These are phyloP conservation scores for Kodamaea restingae DNA, from an alignment of 805 yeast genomes.

Conservation along the genomic window DNA sequence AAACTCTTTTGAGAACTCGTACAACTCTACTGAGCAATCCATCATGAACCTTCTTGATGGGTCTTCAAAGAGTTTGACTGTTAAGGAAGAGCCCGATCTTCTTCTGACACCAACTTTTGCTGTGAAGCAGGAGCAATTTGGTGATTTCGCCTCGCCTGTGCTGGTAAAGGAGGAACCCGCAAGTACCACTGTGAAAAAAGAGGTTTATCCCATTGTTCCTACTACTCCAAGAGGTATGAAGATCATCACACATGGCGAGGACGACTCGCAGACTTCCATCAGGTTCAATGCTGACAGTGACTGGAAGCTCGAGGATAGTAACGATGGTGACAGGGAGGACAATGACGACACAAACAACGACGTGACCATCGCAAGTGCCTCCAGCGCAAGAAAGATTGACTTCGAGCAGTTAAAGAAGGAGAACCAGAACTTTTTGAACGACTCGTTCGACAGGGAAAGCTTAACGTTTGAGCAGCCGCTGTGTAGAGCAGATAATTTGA, in stretches of 20 bases:
- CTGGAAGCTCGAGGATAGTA: constrained; percentile 37
- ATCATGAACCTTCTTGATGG: constrained; percentile 32
- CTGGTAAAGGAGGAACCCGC: constrained; percentile 1
- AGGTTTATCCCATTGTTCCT: constrained; percentile 6
- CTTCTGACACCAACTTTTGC: background rate
- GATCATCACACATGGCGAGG: constrained; percentile 7
- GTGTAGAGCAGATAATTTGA: no score
- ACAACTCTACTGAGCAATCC: constrained; percentile 37
- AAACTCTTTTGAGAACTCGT: constrained; percentile 33
- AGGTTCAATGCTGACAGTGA: constrained; percentile 31
- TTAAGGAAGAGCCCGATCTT: constrained; percentile 1
- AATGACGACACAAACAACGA: constrained; percentile 25
- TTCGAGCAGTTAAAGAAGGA: constrained; percentile 11
- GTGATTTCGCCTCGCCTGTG: background rate
- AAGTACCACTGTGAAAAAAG: constrained; percentile 1
- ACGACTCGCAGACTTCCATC: constrained; percentile 16
- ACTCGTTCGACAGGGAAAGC: constrained; percentile 6
- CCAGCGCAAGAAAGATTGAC: constrained; percentile 9
- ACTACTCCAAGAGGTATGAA: constrained; percentile 6
- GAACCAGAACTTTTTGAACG: constrained; percentile 3
- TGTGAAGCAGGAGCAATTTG: background rate
- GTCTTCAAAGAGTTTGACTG: background rate
- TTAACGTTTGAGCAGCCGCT: constrained; percentile 1
- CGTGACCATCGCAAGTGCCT: constrained; percentile 10
- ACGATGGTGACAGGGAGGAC: constrained; percentile 39